A percentile compares a stretch with the other conserved stretches of the same genome.
phyloP scores from a whole-genome alignment of 2,329 filamentous ascomycete species.

The Penicillium sp. region DNA sequence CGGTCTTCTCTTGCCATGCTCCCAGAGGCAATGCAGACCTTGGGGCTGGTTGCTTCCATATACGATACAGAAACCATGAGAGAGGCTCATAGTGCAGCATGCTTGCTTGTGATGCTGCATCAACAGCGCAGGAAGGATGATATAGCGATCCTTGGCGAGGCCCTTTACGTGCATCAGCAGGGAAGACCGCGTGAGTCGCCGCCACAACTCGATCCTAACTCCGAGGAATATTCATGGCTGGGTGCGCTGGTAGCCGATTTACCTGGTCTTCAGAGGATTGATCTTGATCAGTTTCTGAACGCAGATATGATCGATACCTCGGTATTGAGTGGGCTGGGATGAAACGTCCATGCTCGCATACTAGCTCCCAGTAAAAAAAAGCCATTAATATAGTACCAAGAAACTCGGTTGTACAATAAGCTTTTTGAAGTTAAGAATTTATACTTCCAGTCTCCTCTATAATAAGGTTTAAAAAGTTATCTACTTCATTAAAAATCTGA shows the following conservation, averaged over 20 bases:
- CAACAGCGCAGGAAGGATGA: constrained; percentile 53
- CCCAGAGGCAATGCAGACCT: constrained; percentile 56
- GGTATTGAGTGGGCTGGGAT: neutral
- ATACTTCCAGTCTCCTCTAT: too few species aligned
- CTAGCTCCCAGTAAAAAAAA: neutral
- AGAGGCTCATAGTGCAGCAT: constrained; percentile 60
- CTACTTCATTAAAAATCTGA: too few species aligned
- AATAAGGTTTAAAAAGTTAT: too few species aligned
- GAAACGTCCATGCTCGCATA: neutral
- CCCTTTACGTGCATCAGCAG: constrained; percentile 37
- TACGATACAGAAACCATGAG: constrained; percentile 56
- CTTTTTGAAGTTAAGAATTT: too few species aligned
- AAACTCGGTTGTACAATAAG: constrained; percentile 29
- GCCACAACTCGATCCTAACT: constrained; percentile 27
- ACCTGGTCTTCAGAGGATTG: constrained; percentile 47
- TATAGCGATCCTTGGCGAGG: constrained; percentile 34
- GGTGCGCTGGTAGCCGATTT: constrained; percentile 51
- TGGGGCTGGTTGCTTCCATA: constrained; percentile 48
- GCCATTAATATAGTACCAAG: too few species aligned
- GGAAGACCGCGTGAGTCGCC: constrained; percentile 16
- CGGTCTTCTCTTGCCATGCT: constrained; percentile 55
- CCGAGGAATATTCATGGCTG: constrained; percentile 47
- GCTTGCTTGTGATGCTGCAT: constrained; percentile 59
- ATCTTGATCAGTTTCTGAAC: constrained; percentile 50
- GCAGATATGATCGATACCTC: constrained; percentile 29